Percentiles rank a stretch among this genome's conserved stretches.
These are phyloP conservation scores for Penicillium concentricum DNA, from an alignment of 2,329 filamentous ascomycete genomes.

Conservation along the genomic window DNA sequence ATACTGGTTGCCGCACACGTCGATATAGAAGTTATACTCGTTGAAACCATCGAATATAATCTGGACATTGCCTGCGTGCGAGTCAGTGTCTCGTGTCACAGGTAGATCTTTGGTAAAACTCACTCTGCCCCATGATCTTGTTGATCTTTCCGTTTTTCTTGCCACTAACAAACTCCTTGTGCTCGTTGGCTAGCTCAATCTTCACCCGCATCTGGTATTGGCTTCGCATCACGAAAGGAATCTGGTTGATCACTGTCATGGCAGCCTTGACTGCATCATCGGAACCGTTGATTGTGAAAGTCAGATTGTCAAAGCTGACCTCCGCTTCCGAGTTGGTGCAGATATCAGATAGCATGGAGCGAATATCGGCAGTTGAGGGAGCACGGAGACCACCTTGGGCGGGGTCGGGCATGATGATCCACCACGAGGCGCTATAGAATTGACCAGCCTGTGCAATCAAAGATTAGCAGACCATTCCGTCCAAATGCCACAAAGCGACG, in stretches of 20 bases:
- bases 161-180: slow-evolving; percentile 98
- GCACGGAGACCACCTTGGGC: slow-evolving; percentile 58
- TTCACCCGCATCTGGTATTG: slow-evolving; percentile 95
- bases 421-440: slow-evolving; percentile 97
- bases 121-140: slow-evolving; percentile 99
- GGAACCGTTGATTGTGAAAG: slow-evolving; percentile 90
- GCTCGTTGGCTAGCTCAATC: slow-evolving; percentile 97
- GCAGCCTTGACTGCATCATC: slow-evolving; percentile 95
- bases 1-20: slow-evolving; percentile 88
- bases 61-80: slow-evolving; percentile 73
- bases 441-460: slow-evolving; percentile 69
- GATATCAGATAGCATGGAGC: slow-evolving; percentile 90
- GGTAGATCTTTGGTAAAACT: slow-evolving; percentile 24
- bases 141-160: slow-evolving; percentile 99
- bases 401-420: slow-evolving; percentile 76
- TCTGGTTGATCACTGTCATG: slow-evolving; percentile 89
- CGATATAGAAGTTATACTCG: slow-evolving; percentile 99
- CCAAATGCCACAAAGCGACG: slow-evolving; percentile 33
- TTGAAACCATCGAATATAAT: slow-evolving; percentile 99
- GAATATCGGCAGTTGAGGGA: slow-evolving; percentile 67
- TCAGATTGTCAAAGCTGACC: slow-evolving; percentile 88
- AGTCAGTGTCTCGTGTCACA: slow-evolving; percentile 11
- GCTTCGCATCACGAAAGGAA: slow-evolving; percentile 81
- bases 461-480: background rate
- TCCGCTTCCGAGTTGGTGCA: slow-evolving; percentile 96